These are phyloP conservation scores for Talaromyces funiculosus DNA, from an alignment of 2,329 filamentous ascomycete genomes.

Conservation along the genomic window DNA sequence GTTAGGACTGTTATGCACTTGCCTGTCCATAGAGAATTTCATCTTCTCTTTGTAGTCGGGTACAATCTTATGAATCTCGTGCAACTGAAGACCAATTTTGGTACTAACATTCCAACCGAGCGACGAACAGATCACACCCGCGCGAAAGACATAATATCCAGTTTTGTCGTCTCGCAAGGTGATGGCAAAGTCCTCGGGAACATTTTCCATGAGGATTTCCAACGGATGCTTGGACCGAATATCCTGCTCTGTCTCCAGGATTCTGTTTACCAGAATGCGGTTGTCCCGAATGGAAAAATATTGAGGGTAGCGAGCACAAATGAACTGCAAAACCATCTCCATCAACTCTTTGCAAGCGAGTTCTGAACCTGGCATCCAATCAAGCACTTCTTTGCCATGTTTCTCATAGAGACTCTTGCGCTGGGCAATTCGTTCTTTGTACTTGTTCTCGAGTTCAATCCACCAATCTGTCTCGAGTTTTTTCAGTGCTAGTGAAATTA, in stretches of 20 bases:
- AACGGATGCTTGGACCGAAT: conserved; percentile 61
- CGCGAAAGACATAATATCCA: conserved; percentile 68
- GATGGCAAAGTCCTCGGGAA: conserved; percentile 80
- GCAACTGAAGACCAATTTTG: conserved; percentile 66
- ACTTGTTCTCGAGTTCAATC: conserved; percentile 78
- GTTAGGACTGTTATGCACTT: conserved; percentile 22
- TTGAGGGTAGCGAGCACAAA: conserved; percentile 70
- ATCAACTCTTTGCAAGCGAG: conserved; percentile 78
- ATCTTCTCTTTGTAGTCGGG: conserved; percentile 86
- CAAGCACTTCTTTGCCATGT: conserved; percentile 60
- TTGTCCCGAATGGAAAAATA: conserved; percentile 59
- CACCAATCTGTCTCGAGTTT: conserved; percentile 81
- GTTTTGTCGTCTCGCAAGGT: conserved; percentile 65
- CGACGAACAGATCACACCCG: conserved; percentile 70
- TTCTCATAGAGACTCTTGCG: conserved; percentile 60
- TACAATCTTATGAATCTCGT: conserved; percentile 66
- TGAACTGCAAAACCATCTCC: conserved; percentile 77
- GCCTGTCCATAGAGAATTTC: conserved; percentile 81
- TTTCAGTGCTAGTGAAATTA: conserved; percentile 54
- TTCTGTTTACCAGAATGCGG: conserved; percentile 60
- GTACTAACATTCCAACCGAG: conserved; percentile 72
- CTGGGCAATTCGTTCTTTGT: conserved; percentile 61
- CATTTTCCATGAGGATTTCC: conserved; percentile 65
- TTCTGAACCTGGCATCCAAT: conserved; percentile 67
- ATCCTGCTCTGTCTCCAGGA: conserved; percentile 59